phyloP scores from a whole-genome alignment of 176 grass and related monocot species.

The Urochloa ruziziensis region DNA sequence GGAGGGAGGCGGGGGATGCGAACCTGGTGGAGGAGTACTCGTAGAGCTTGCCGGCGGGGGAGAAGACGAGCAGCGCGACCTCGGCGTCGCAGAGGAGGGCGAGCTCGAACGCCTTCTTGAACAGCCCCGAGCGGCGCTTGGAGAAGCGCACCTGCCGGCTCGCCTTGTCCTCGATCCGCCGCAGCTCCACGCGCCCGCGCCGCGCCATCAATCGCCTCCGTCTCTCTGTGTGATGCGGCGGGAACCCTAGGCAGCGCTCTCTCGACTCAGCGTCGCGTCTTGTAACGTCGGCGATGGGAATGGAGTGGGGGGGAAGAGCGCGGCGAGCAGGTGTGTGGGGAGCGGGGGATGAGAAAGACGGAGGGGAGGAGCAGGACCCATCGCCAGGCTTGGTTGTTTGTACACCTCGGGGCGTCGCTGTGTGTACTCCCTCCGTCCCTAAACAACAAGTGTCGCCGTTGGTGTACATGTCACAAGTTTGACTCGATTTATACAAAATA shows the following conservation, averaged over 20 bases:
- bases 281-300: not conserved
- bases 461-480: too few relatives aligned
- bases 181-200: constrained; percentile 58
- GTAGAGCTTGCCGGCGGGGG: constrained; percentile 65
- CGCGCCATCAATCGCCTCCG: constrained; percentile 18
- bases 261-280: not conserved
- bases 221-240: not conserved
- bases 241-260: constrained; percentile 24
- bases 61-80: constrained; percentile 70
- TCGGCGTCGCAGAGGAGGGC: constrained; percentile 73
- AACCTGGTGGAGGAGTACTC: constrained; percentile 69
- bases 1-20: not conserved
- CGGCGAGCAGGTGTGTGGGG: not conserved
- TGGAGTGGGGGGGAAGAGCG: not conserved
- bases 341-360: not conserved
- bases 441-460: too few relatives aligned
- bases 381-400: not conserved
- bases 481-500: too few relatives aligned
- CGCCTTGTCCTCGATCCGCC: constrained; percentile 78
- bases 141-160: constrained; percentile 85
- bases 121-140: constrained; percentile 69
- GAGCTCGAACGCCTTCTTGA: constrained; percentile 84
- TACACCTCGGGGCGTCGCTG: not conserved
- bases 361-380: not conserved
- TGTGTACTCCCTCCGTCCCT: too few relatives aligned